A percentile compares a stretch with the other conserved stretches of the same genome.
phyloP scores from a whole-genome alignment of 495 filamentous ascomycete genomes.

The Podospora comata region DNA sequence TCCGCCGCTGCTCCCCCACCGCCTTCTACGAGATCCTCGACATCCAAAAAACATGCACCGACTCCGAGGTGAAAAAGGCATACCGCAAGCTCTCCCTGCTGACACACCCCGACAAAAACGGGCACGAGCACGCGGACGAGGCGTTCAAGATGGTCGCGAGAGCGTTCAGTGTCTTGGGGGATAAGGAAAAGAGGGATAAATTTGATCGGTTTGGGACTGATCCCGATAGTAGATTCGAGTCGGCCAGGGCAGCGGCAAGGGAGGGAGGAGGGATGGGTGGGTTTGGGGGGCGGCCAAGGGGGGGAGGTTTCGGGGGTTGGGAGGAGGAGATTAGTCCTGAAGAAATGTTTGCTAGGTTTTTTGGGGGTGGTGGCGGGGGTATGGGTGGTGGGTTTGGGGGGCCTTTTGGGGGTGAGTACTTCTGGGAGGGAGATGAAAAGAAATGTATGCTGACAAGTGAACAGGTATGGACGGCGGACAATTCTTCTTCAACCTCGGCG shows the following conservation, averaged over 20 bases:
- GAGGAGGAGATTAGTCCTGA: slow-evolving; percentile 94
- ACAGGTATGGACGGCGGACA: slow-evolving; percentile 65
- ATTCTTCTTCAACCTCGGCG: slow-evolving; percentile 90
- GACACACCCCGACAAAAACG: slow-evolving; percentile 97
- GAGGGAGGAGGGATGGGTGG: neutral
- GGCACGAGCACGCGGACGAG: slow-evolving; percentile 93
- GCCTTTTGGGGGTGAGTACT: slow-evolving; percentile 37
- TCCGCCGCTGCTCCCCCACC: slow-evolving; percentile 76
- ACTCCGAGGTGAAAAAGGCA: slow-evolving; percentile 87
- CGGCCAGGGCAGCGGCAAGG: slow-evolving; percentile 49
- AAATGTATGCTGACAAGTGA: slow-evolving; percentile 12
- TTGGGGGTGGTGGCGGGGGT: slow-evolving; percentile 65
- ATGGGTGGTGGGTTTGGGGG: slow-evolving; percentile 61
- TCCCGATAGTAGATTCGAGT: slow-evolving; percentile 79
- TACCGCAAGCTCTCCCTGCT: slow-evolving; percentile 86
- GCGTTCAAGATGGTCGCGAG: slow-evolving; percentile 97
- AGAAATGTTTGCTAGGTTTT: slow-evolving; percentile 94
- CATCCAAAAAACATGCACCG: slow-evolving; percentile 60
- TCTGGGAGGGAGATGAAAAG: neutral
- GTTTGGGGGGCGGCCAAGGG: slow-evolving; percentile 53
- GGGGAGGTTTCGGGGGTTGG: slow-evolving; percentile 52
- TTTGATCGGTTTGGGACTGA: slow-evolving; percentile 89
- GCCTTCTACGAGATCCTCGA: slow-evolving; percentile 89
- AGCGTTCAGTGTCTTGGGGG: slow-evolving; percentile 89
- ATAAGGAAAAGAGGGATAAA: slow-evolving; percentile 83